Percentiles rank a stretch among this genome's conserved stretches.
These are phyloP conservation scores for Quercus parvula DNA, from an alignment of 306 rosid species.

Conservation along the genomic window DNA sequence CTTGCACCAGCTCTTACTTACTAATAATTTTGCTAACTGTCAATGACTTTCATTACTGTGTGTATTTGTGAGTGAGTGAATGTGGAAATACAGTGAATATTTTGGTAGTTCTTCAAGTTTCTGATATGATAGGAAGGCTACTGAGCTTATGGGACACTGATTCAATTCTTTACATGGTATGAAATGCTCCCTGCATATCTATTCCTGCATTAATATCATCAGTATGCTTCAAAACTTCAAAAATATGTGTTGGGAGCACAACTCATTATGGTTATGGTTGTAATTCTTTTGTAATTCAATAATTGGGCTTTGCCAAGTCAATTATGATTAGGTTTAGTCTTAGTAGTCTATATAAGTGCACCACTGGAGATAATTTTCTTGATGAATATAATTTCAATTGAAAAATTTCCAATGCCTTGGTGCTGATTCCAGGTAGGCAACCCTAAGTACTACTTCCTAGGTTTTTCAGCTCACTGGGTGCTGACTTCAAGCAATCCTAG, in stretches of 20 bases:
- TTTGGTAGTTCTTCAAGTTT: not conserved
- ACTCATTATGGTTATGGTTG: not conserved
- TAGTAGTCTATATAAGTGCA: too few species aligned
- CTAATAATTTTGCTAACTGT: not conserved
- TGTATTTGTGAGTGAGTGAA: not conserved
- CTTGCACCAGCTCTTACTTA: not conserved
- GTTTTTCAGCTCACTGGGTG: too few species aligned
- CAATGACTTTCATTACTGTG: not conserved
- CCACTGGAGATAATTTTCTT: too few species aligned
- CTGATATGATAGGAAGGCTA: not conserved
- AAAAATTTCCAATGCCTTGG: too few species aligned
- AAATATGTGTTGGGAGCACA: not conserved
- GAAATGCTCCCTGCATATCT: not conserved
- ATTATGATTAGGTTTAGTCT: too few species aligned
- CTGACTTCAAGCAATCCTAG: too few species aligned
- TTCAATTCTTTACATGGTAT: not conserved
- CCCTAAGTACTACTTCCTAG: too few species aligned
- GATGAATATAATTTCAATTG: too few species aligned
- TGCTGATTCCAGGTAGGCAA: too few species aligned
- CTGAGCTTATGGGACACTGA: not conserved
- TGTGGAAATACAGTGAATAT: not conserved
- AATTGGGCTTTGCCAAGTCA: too few species aligned
- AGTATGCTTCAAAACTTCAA: not conserved
- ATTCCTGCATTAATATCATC: not conserved
- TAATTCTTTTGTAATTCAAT: too few species aligned